phyloP scores from a whole-genome alignment of 768 basidiomycete species.

The Amanita brunnescens region DNA sequence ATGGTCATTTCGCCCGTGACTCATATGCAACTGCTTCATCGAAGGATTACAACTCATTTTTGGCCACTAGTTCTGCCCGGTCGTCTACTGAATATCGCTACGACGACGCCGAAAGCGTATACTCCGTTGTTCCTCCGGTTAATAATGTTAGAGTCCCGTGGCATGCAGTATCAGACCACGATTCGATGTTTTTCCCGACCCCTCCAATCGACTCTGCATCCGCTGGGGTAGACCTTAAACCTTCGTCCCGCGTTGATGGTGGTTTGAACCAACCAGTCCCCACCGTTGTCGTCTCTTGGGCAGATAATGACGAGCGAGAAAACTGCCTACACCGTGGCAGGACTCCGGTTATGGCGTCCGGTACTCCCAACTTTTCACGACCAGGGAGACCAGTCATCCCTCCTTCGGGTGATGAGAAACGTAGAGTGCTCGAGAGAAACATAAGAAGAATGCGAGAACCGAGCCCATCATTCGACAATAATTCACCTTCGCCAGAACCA shows the following conservation, averaged over 20 bases:
- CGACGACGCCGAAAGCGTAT: conserved; percentile 32
- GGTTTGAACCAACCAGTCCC: conserved; percentile 25
- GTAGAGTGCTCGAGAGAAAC: conserved; percentile 43
- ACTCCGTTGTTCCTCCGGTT: conserved; percentile 22
- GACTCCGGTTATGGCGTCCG: conserved; percentile 35
- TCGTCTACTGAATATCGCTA: conserved; percentile 21
- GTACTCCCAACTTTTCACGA: conserved; percentile 54
- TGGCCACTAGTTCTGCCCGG: conserved; percentile 16
- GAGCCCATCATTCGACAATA: not conserved
- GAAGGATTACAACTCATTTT: conserved; percentile 28
- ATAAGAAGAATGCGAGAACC: not conserved
- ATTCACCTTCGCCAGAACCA: not conserved
- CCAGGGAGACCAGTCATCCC: conserved; percentile 41
- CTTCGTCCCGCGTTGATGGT: conserved; percentile 7
- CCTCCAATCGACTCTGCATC: conserved; percentile 2
- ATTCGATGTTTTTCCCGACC: conserved; percentile 7
- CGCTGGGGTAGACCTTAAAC: conserved; percentile 6
- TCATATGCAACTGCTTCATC: conserved; percentile 33
- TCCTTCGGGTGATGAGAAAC: conserved; percentile 35
- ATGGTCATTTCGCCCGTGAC: conserved; percentile 35
- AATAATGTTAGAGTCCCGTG: conserved; percentile 33
- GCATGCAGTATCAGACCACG: conserved; percentile 21
- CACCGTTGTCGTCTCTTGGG: conserved; percentile 47
- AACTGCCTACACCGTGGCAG: conserved; percentile 21
- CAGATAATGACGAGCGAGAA: conserved; percentile 18